These are phyloP conservation scores for Tilletiopsis washingtonensis DNA, from an alignment of 1,284 basidiomycete species.

Conservation along the genomic window DNA sequence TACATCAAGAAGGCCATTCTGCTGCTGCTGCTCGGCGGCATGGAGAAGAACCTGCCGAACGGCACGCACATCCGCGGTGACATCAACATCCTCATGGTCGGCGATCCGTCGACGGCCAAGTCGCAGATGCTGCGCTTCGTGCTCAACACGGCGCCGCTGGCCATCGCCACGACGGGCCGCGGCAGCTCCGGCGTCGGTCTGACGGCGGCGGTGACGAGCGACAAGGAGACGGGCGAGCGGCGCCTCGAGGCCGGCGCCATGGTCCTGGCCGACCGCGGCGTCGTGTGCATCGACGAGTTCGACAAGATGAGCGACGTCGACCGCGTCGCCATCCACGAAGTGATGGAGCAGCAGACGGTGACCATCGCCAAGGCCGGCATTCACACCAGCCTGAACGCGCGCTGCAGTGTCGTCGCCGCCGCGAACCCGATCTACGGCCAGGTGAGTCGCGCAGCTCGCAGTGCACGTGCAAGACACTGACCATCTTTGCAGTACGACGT, in stretches of 20 bases:
- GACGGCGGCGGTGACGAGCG: slow-evolving; percentile 97
- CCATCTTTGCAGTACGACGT: slow-evolving; percentile 99
- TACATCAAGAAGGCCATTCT: slow-evolving; percentile 92
- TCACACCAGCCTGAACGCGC: slow-evolving; percentile 92
- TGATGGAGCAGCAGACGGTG: slow-evolving; percentile 96
- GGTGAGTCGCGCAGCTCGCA: slow-evolving; percentile 10
- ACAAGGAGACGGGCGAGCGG: slow-evolving; percentile 89
- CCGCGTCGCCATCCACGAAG: slow-evolving; percentile 99
- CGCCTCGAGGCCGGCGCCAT: slow-evolving; percentile 96
- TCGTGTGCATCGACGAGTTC: slow-evolving; percentile 99
- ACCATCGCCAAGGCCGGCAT: slow-evolving; percentile 99
- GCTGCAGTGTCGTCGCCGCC: slow-evolving; percentile 94
- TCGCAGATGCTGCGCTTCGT: slow-evolving; percentile 95
- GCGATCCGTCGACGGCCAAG: slow-evolving; percentile 96
- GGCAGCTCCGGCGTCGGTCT: slow-evolving; percentile 97
- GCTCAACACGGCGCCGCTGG: slow-evolving; percentile 87
- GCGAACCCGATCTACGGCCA: slow-evolving; percentile 99
- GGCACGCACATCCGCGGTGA: slow-evolving; percentile 98
- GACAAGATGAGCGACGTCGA: slow-evolving; percentile 99
- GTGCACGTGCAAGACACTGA: neutral
- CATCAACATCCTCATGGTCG: slow-evolving; percentile 99
- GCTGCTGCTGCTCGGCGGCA: slow-evolving; percentile 84
- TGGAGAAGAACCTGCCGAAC: slow-evolving; percentile 94
- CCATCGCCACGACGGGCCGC: slow-evolving; percentile 94
- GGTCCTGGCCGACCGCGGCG: slow-evolving; percentile 98